Evolutionary conservation across 2,329 filamentous ascomycete genomes (phyloP).

Genomic region (Parasarocladium wereldwijsianum): DNA sequence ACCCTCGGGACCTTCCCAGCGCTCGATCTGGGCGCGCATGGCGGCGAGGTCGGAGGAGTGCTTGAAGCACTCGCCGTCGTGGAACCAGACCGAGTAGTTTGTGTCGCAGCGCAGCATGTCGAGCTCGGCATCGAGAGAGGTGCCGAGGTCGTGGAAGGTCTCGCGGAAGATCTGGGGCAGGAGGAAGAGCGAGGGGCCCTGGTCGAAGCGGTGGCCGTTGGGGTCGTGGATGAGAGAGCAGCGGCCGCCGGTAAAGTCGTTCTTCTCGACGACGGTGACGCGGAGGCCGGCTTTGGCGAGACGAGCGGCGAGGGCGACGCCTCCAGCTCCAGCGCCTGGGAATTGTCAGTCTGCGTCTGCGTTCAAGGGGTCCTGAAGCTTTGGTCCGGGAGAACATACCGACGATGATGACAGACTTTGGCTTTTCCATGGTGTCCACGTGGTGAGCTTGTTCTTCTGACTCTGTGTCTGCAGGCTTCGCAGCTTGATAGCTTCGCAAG

Average conservation of each 20-base stretch:
- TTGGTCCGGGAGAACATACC: conserved; percentile 9
- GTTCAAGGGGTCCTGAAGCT: not conserved
- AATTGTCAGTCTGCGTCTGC: conserved; percentile 4
- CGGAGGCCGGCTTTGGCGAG: conserved; percentile 54
- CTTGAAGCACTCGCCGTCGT: conserved; percentile 48
- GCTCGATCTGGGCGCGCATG: conserved; percentile 59
- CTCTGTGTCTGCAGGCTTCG: no score
- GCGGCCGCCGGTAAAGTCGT: conserved; percentile 55
- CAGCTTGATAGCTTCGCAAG: no score
- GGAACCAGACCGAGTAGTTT: conserved; percentile 64
- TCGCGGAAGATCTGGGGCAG: conserved; percentile 57
- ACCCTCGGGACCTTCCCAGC: conserved; percentile 57
- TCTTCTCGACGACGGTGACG: conserved; percentile 71
- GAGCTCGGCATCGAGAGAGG: conserved; percentile 51
- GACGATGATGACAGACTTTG: conserved; percentile 14
- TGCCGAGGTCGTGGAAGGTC: conserved; percentile 54
- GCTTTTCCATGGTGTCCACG: conserved; percentile 8
- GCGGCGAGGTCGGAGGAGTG: conserved; percentile 52
- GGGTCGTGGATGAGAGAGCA: conserved; percentile 50
- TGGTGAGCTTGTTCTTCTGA: not conserved
- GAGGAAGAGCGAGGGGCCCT: conserved; percentile 59
- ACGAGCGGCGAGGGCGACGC: conserved; percentile 56
- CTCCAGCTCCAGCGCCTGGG: conserved; percentile 54
- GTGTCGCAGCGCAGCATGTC: conserved; percentile 56
- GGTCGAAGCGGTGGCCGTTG: conserved; percentile 58